phyloP scores from a whole-genome alignment of 371 early-diverging fungal species.

The Apophysomyces trapeziformis region DNA sequence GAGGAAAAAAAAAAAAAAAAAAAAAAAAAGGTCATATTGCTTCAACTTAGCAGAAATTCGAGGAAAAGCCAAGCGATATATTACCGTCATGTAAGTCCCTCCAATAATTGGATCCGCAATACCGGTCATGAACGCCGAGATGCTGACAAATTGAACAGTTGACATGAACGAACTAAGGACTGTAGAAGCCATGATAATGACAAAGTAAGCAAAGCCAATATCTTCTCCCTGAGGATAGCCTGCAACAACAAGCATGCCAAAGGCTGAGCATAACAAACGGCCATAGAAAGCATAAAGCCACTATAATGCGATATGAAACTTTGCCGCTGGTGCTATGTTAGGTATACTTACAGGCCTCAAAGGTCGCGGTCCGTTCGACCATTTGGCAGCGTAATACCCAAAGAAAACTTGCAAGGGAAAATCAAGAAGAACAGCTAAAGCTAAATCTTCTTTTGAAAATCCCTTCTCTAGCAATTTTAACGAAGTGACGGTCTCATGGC shows the following conservation, averaged over 20 bases:
- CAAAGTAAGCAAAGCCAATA: slow-evolving; percentile 76
- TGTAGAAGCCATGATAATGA: slow-evolving; percentile 78
- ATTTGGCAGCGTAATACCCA: slow-evolving; percentile 96
- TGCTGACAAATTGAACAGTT: slow-evolving; percentile 95
- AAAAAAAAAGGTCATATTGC: not conserved
- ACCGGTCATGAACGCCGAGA: slow-evolving; percentile 92
- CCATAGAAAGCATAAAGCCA: slow-evolving; percentile 93
- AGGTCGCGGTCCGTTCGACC: slow-evolving; percentile 88
- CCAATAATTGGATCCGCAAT: slow-evolving; percentile 97
- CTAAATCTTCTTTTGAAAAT: slow-evolving; percentile 93
- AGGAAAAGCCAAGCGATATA: slow-evolving; percentile 3
- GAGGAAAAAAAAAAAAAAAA: too few relatives aligned
- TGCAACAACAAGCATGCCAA: slow-evolving; percentile 87
- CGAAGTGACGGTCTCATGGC: slow-evolving; percentile 93
- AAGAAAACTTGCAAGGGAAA: slow-evolving; percentile 96
- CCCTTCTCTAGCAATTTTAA: slow-evolving; percentile 95
- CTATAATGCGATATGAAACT: slow-evolving; percentile 38
- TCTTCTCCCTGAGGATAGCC: slow-evolving; percentile 74
- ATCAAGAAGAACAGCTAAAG: slow-evolving; percentile 89
- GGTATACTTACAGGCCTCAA: slow-evolving; percentile 76
- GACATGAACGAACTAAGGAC: slow-evolving; percentile 88
- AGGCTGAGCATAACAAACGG: slow-evolving; percentile 75
- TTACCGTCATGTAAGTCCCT: slow-evolving; percentile 96
- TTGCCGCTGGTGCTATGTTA: not conserved
- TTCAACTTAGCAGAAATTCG: not conserved